These are phyloP conservation scores for Stephania yunnanensis DNA, from an alignment of 164 flowering plant genomes.

Conservation along the genomic window DNA sequence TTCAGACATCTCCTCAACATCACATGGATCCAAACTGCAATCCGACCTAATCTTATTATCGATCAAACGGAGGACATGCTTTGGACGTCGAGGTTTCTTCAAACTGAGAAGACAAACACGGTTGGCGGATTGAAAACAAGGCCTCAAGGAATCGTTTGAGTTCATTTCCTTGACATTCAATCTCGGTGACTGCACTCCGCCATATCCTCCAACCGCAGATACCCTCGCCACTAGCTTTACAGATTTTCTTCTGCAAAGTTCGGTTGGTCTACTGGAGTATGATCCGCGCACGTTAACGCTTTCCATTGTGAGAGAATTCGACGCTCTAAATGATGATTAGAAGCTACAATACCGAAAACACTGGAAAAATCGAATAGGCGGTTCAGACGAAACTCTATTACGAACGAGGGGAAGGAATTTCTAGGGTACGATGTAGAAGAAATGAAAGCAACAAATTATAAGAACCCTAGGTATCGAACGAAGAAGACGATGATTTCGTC, in stretches of 20 bases:
- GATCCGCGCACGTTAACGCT: conserved; percentile 18
- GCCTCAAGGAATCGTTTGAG: not conserved
- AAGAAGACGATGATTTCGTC: too few species aligned
- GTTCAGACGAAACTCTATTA: too few species aligned
- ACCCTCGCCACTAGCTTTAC: conserved; percentile 6
- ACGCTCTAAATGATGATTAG: too few species aligned
- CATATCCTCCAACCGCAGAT: not conserved
- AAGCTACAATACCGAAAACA: too few species aligned
- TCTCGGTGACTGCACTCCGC: not conserved
- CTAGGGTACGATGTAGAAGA: too few species aligned
- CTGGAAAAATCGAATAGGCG: too few species aligned
- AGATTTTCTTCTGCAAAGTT: conserved; percentile 1
- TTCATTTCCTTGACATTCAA: conserved; percentile 16
- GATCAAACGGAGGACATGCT: conserved; percentile 8
- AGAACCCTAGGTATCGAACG: too few species aligned
- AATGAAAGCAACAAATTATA: too few species aligned
- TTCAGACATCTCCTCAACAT: conserved; percentile 23
- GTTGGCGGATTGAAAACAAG: conserved; percentile 6
- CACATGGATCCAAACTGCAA: conserved; percentile 22
- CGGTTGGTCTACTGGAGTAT: conserved; percentile 1
- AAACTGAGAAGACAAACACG: conserved; percentile 10
- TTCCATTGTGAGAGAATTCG: conserved; percentile 17
- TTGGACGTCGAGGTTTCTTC: conserved; percentile 16
- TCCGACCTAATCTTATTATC: conserved; percentile 25
- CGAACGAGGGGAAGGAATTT: too few species aligned